These are phyloP conservation scores for Lagenidium sp. DNA, from an alignment of 352 stramenopile species.

Conservation along the genomic window DNA sequence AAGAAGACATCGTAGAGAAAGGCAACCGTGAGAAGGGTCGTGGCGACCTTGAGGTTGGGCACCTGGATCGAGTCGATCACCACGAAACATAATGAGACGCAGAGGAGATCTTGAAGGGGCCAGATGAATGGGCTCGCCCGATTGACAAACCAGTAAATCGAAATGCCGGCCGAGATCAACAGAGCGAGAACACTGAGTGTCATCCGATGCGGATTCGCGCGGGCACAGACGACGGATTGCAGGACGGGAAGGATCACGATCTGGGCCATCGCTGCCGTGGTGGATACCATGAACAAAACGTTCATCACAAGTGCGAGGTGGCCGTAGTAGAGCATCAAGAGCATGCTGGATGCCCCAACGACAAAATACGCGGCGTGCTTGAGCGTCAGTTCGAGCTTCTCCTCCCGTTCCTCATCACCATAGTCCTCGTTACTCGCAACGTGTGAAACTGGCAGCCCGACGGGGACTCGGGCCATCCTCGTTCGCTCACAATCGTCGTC, in stretches of 20 bases:
- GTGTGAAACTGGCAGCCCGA: not conserved
- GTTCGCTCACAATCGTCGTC: too few relatives aligned
- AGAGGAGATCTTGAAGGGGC: conserved; percentile 86
- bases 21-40: conserved; percentile 72
- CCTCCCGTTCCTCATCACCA: not conserved
- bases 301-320: conserved; percentile 43
- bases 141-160: conserved; percentile 45
- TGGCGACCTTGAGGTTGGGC: conserved; percentile 67
- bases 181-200: conserved; percentile 3
- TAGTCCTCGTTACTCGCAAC: not conserved
- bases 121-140: conserved; percentile 58
- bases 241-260: conserved; percentile 34
- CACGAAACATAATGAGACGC: conserved; percentile 81
- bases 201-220: not conserved
- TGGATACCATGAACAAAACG: conserved; percentile 42
- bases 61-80: conserved; percentile 83
- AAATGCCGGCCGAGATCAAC: conserved; percentile 13
- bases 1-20: conserved; percentile 95
- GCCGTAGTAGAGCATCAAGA: conserved; percentile 64
- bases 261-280: conserved; percentile 33
- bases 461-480: too few relatives aligned
- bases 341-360: conserved; percentile 34
- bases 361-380: conserved; percentile 48
- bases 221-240: conserved; percentile 2
- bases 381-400: conserved; percentile 33